Evolutionary conservation across 768 basidiomycete genomes (phyloP), one percentile per base, ranked within the genome.

Genomic region (Tremella mesenterica): DNA sequence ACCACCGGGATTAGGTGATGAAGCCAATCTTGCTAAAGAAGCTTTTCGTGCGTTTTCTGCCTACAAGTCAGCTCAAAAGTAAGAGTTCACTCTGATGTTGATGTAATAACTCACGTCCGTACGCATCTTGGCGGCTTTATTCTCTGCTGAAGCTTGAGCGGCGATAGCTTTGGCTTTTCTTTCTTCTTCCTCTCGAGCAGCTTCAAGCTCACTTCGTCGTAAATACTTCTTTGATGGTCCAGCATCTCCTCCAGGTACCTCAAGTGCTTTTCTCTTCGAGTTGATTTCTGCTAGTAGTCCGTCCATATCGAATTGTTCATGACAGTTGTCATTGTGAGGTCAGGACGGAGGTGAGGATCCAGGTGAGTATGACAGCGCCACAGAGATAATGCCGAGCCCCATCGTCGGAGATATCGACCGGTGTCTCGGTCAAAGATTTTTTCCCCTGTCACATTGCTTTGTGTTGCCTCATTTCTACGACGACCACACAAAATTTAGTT

Each of bases 221-320:
- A 95, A 81, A 73, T 97, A 97, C 75, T 96, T 95, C 20, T 77
- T 80, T 50, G 63, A 34, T 20, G 56, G 55, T 1, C 34, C 44
- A 29, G 27, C 55, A 16, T 30, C 39, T 5, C 83, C 76, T n/a
- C 69, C 50, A 16, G 78, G 79, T 12, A 79, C 76, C 43, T 79
- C 75, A 2, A 86, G 73, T 4, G 81, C 78, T 71, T 92, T 92
- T 60, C 91, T 85, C 74, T 99, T 97, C 51, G 81, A 74, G 14
- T 83, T 84, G 56, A 99, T 85, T 72, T 92, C 88, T 49, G 86
- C 84, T 60, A 88, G 85, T 68, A 99, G 85, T 9, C 83, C 83
- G 73, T 96, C 85, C 92, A 99, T 96, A 50, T n/a, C n/a, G n/a
- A n/a, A n/a, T 48, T 58, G 41, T 30, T 48, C 25, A 10, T 3